phyloP scores from a whole-genome alignment of 257 asterid genomes.

The Fraxinus excelsior region DNA sequence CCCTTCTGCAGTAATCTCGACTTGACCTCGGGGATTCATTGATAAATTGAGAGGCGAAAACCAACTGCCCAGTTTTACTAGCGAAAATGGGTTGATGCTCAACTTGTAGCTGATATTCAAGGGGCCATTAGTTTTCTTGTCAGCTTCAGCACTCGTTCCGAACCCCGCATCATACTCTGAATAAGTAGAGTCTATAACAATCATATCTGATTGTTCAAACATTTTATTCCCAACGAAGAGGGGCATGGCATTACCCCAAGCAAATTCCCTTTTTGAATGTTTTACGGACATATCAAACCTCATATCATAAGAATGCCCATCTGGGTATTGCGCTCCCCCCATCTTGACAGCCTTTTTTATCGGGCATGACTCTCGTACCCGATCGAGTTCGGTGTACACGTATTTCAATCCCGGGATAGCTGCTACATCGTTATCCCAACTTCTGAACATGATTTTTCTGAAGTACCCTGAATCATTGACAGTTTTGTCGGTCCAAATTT shows the following conservation, averaged over 20 bases:
- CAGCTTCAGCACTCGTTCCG: slow-evolving; percentile 15
- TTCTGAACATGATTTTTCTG: slow-evolving; percentile 28
- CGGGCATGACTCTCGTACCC: slow-evolving; percentile 35
- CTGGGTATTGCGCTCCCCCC: slow-evolving; percentile 43
- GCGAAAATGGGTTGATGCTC: slow-evolving; percentile 12
- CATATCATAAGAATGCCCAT: slow-evolving; percentile 49
- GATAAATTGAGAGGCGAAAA: slow-evolving; percentile 25
- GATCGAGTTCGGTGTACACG: slow-evolving; percentile 48
- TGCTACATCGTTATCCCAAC: neutral
- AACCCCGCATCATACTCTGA: neutral
- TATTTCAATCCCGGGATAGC: slow-evolving; percentile 39
- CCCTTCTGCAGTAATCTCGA: slow-evolving; percentile 64
- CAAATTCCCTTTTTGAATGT: slow-evolving; percentile 20
- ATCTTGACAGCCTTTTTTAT: slow-evolving; percentile 19
- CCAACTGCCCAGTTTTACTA: neutral
- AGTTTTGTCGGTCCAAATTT: slow-evolving; percentile 53
- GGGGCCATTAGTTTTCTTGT: neutral
- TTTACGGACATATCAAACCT: slow-evolving; percentile 48
- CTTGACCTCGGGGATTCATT: neutral
- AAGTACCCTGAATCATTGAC: slow-evolving; percentile 43
- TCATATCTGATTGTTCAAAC: neutral
- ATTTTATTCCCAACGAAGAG: slow-evolving; percentile 42
- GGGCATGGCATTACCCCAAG: slow-evolving; percentile 55
- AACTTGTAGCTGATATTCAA: slow-evolving; percentile 56
- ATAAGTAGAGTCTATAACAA: neutral